phyloP scores from a whole-genome alignment of 2,329 filamentous ascomycete species.

The Penicillium sp. region DNA sequence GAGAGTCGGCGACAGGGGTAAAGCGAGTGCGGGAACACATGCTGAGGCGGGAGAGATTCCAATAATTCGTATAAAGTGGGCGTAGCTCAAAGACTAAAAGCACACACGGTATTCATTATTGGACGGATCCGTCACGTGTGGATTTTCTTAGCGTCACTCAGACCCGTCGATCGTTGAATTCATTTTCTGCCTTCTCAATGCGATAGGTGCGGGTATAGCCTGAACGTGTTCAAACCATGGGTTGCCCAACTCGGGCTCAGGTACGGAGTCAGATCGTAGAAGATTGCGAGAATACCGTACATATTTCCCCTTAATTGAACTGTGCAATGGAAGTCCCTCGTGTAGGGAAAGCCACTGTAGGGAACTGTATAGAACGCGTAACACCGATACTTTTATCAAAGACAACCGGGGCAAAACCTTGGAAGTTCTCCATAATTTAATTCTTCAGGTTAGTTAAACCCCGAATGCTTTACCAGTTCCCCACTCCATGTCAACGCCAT shows the following conservation, averaged over 20 bases:
- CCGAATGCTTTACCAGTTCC: neutral
- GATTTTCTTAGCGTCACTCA: neutral
- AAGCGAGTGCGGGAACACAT: neutral
- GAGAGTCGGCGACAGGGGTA: neutral
- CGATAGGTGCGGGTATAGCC: constrained; percentile 7
- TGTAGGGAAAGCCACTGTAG: neutral
- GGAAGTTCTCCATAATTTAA: neutral
- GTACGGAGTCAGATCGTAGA: neutral
- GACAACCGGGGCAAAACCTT: neutral
- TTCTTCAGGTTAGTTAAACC: neutral
- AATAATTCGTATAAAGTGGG: constrained; percentile 11
- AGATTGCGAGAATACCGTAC: too few relatives aligned
- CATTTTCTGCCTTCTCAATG: constrained; percentile 6
- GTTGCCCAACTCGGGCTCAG: neutral
- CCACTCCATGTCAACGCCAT: neutral
- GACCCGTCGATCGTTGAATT: constrained; percentile 11
- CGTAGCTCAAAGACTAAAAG: constrained; percentile 13
- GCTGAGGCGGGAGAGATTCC: constrained; percentile 6
- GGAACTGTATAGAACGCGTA: neutral
- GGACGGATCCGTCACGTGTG: neutral
- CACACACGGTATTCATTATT: neutral
- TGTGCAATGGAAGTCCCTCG: neutral
- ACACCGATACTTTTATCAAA: neutral
- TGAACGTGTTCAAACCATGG: neutral
- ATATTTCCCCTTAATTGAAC: neutral